phyloP scores from a whole-genome alignment of 805 yeast genomes.

The Saturnispora sanitii region DNA sequence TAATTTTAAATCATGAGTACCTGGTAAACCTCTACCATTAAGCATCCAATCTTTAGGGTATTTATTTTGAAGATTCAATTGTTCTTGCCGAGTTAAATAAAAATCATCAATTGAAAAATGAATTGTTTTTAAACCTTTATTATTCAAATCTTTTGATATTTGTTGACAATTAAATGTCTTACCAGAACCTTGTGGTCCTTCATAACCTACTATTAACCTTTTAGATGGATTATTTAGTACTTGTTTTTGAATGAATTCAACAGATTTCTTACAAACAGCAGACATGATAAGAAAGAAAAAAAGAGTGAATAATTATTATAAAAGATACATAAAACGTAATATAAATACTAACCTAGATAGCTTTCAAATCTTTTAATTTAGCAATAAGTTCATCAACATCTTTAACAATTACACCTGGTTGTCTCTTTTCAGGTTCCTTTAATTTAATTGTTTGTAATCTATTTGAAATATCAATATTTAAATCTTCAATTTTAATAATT shows the following conservation, averaged over 20 bases:
- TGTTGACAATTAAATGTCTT: conserved; percentile 48
- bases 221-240: conserved; percentile 11
- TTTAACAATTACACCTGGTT: conserved; percentile 72
- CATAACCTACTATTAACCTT: conserved; percentile 41
- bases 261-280: background rate
- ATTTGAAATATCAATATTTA: conserved; percentile 54
- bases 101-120: conserved; percentile 79
- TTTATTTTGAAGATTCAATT: conserved; percentile 32
- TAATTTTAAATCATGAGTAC: conserved; percentile 72
- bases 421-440: conserved; percentile 77
- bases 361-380: conserved; percentile 70
- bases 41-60: conserved; percentile 37
- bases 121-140: conserved; percentile 16
- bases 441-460: conserved; percentile 64
- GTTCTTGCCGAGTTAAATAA: conserved; percentile 61
- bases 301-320: background rate
- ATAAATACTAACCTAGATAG: conserved; percentile 31
- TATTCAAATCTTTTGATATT: conserved; percentile 28
- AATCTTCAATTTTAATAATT: conserved; percentile 51
- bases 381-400: conserved; percentile 73
- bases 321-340: too few species aligned
- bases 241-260: conserved; percentile 20
- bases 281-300: background rate
- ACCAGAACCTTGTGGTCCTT: conserved; percentile 79
- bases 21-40: conserved; percentile 81